Base-by-base conservation (phyloP, 1,284 basidiomycete genomes). In the Macrocystidia cucumis region DNA sequence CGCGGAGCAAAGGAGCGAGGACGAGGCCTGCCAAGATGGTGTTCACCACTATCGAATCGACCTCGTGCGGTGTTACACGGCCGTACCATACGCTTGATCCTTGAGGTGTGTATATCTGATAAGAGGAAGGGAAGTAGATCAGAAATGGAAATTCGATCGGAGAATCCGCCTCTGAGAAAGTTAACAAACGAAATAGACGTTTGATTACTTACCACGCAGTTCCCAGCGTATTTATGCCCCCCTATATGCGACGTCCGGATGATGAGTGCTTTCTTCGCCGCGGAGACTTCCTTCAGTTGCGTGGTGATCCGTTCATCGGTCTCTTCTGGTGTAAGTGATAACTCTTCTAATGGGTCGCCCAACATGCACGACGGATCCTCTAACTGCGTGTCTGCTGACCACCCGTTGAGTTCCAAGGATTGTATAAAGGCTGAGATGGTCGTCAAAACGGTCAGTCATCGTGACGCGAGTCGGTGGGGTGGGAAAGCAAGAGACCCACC, bases 51-150 rank as follows among this genome's bases (percentile, higher is more conserved):
- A 96, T 83, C 4, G 80, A 72, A 31, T 88, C 83, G 30, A 91
- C 82, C 50, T 93, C 85, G 51, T 91, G 84, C 7, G 91, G 80
- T 24, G 84, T 82, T 2, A 95, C 90, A 21, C 93, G 80, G n/a
- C 92, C 93, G 51, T 96, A 96, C 78, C 91, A 93, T 17, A 95
- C 70, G 29, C 80, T 78, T 17, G 79, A 72, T 11, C 91, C 91
- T 38, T 79, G 76, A 0, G 92, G 91, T 40, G 82, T 85, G 57
- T 89, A 82, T 50, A 95, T 86, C 87, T 91, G 32, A 5, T 14
- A 1, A 22, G 18, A 40, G 34, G 32, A 18, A 13, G 29, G 25
- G 22, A 22, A 37, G 12, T n/a, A 16, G 17, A 29, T 22, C 12
- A 16, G 12, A 5, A 12, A 4, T 11, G 11, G 4, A 14, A 30